These are phyloP conservation scores for Rosa lucieae DNA, from an alignment of 306 rosid species.

Conservation along the genomic window DNA sequence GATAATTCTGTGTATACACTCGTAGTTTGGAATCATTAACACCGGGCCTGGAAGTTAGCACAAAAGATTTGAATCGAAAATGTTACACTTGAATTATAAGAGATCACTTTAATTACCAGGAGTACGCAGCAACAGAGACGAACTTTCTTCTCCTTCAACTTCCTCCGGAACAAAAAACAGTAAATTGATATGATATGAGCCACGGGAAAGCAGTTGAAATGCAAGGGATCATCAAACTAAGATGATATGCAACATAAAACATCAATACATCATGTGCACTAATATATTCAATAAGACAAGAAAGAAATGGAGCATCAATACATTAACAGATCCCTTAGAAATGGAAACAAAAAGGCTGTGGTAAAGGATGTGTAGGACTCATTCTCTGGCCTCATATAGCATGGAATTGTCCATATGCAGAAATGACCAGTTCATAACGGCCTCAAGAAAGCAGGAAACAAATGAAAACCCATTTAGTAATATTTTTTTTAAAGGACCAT, in stretches of 20 bases:
- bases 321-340: no score
- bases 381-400: background rate
- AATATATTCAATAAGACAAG: no score
- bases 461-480: background rate
- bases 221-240: background rate
- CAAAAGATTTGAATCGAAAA: background rate
- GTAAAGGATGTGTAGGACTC: no score
- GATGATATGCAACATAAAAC: no score
- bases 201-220: background rate
- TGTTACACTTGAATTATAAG: background rate
- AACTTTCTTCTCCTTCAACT: background rate
- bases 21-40: background rate
- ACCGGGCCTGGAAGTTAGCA: background rate
- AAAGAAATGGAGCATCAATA: no score
- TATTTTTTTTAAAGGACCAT: no score
- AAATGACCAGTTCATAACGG: background rate
- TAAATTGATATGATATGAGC: background rate
- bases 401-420: background rate
- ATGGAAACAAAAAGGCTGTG: no score
- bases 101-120: background rate
- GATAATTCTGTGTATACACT: background rate
- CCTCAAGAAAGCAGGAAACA: background rate
- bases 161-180: background rate
- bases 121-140: background rate
- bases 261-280: no score